phyloP scores from a whole-genome alignment of 2,329 filamentous ascomycete genomes.

The Fusarium brevicatenulatum region DNA sequence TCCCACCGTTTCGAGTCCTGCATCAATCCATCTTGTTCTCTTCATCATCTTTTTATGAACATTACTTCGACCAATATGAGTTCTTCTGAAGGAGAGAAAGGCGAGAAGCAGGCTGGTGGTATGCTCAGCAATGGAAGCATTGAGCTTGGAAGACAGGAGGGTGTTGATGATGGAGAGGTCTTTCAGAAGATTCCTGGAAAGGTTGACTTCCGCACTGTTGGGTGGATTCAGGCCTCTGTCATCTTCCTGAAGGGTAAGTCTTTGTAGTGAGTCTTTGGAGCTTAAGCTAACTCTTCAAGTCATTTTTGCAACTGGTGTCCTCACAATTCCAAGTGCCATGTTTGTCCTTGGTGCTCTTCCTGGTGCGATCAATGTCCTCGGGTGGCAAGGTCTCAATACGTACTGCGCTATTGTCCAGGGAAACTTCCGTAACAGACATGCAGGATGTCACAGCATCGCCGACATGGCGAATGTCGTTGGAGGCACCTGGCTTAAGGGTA shows the following conservation, averaged over 20 bases:
- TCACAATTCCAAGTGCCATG: slow-evolving; percentile 56
- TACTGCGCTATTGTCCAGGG: slow-evolving; percentile 54
- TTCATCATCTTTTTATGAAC: not conserved
- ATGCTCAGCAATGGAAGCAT: slow-evolving; percentile 27
- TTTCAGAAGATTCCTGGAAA: slow-evolving; percentile 56
- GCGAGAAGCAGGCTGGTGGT: slow-evolving; percentile 14
- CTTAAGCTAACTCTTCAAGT: slow-evolving; percentile 34
- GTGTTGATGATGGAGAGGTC: slow-evolving; percentile 51
- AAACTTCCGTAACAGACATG: slow-evolving; percentile 52
- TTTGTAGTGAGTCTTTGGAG: rapidly evolving
- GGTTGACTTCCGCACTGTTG: slow-evolving; percentile 60
- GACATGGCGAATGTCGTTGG: slow-evolving; percentile 66
- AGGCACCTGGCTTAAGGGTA: slow-evolving; percentile 55
- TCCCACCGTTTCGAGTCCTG: not conserved
- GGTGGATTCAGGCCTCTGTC: slow-evolving; percentile 58
- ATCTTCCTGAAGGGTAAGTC: slow-evolving; percentile 57
- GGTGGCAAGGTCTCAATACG: slow-evolving; percentile 54
- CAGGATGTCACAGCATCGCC: slow-evolving; percentile 50
- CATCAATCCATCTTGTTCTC: not conserved
- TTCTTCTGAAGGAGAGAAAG: slow-evolving; percentile 18
- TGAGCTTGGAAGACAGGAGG: slow-evolving; percentile 32
- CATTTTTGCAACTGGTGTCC: slow-evolving; percentile 56
- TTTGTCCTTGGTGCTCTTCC: slow-evolving; percentile 55
- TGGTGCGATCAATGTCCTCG: slow-evolving; percentile 55
- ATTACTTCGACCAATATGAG: slow-evolving; percentile 10